Evolutionary conservation across 2,329 filamentous ascomycete genomes (phyloP).

Genomic region (Aspergillus sp.): DNA sequence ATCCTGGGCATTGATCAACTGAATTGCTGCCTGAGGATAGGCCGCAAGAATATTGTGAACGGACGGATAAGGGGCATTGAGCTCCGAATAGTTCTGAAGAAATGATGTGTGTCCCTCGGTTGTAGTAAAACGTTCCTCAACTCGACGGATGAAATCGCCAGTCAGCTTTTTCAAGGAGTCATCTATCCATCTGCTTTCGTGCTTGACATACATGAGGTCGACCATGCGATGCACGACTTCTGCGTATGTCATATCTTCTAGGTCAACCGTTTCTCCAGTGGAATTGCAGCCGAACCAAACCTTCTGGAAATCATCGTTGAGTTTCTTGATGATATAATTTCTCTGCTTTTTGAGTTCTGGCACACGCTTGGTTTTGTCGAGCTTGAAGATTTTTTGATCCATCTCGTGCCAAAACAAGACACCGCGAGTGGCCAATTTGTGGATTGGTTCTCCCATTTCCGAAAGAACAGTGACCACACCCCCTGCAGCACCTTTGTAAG

Average conservation of each 20-base stretch:
- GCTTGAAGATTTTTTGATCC: constrained; percentile 95
- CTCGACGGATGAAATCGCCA: constrained; percentile 91
- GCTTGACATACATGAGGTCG: constrained; percentile 86
- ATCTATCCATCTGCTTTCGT: constrained; percentile 90
- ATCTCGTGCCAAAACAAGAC: constrained; percentile 98
- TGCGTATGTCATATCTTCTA: constrained; percentile 94
- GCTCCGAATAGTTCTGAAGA: constrained; percentile 85
- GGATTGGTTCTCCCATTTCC: constrained; percentile 99
- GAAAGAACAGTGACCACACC: constrained; percentile 95
- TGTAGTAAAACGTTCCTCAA: constrained; percentile 94
- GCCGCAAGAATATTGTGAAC: constrained; percentile 76
- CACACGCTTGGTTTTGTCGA: constrained; percentile 92
- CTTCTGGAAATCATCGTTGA: constrained; percentile 96
- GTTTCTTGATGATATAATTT: constrained; percentile 89
- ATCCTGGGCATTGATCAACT: constrained; percentile 97
- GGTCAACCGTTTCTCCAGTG: constrained; percentile 74
- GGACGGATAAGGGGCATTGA: constrained; percentile 75
- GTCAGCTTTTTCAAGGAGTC: constrained; percentile 77
- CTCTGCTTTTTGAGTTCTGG: constrained; percentile 84
- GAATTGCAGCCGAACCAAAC: constrained; percentile 92
- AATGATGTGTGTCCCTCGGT: constrained; percentile 70
- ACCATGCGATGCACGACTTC: constrained; percentile 86
- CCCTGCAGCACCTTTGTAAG: constrained; percentile 85
- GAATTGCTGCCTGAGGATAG: constrained; percentile 82
- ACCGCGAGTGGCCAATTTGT: constrained; percentile 96